phyloP scores from a whole-genome alignment of 495 filamentous ascomycete genomes.

The Rostrohypoxylon terebratum region DNA sequence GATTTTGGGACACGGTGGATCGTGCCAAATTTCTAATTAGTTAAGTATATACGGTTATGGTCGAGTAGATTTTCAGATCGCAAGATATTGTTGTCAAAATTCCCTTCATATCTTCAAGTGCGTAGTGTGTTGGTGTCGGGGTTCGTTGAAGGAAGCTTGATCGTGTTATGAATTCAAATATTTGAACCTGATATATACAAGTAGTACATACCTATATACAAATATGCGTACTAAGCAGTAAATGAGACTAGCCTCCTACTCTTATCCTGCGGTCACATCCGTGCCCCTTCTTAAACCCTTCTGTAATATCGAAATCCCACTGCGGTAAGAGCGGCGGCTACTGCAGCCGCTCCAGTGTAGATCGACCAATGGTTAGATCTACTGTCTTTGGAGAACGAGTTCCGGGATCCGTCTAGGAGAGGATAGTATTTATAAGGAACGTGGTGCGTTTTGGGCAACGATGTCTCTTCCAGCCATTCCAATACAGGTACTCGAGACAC shows the following conservation, averaged over 20 bases:
- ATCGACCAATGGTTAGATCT: slow-evolving; percentile 5
- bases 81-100: background rate
- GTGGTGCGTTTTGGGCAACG: background rate
- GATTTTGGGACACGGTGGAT: background rate
- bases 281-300: background rate
- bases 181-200: background rate
- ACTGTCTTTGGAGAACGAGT: background rate
- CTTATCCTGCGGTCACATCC: background rate
- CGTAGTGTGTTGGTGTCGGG: background rate
- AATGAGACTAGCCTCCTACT: background rate
- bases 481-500: slow-evolving; percentile 39
- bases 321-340: slow-evolving; percentile 27
- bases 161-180: background rate
- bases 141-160: background rate
- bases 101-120: too few species aligned
- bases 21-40: background rate
- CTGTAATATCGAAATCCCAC: slow-evolving; percentile 31
- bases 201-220: background rate
- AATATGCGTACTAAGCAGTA: background rate
- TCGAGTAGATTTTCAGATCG: background rate
- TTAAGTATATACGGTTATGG: background rate
- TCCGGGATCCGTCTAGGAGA: slow-evolving; percentile 2
- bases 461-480: slow-evolving; percentile 44
- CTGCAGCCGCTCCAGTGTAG: background rate
- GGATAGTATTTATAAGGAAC: slow-evolving; percentile 33